A percentile compares a stretch with the other conserved stretches of the same genome.
phyloP scores from a whole-genome alignment of 345 rosid genomes.

The Gossypium rotundifolium region DNA sequence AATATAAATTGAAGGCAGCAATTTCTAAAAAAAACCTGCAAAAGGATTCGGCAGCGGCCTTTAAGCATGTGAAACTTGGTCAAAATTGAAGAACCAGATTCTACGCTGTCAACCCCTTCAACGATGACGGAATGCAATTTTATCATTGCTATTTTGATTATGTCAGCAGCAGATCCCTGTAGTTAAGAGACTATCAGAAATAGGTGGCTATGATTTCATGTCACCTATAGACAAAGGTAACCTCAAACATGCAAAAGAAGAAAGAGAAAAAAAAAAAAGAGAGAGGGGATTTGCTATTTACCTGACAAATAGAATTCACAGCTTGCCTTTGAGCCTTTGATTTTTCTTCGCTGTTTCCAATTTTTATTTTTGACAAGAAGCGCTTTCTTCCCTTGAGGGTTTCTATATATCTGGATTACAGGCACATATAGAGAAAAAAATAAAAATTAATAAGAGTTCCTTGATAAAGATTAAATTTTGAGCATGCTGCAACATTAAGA shows the following conservation, averaged over 20 bases:
- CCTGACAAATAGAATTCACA: conserved; percentile 97
- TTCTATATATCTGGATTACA: conserved; percentile 64
- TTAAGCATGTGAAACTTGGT: conserved; percentile 57
- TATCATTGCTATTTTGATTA: conserved; percentile 93
- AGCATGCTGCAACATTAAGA: not conserved
- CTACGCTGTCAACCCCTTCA: conserved; percentile 37
- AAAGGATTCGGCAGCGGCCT: conserved; percentile 71
- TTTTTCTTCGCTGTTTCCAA: conserved; percentile 73
- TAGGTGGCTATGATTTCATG: not conserved
- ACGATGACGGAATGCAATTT: conserved; percentile 53
- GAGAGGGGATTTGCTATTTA: conserved; percentile 14
- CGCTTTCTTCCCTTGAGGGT: conserved; percentile 91
- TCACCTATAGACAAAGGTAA: not conserved
- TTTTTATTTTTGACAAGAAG: conserved; percentile 85
- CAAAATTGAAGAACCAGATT: conserved; percentile 33
- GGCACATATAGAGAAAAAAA: not conserved
- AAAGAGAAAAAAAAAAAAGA: not conserved
- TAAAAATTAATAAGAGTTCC: not conserved
- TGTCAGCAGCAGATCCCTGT: conserved; percentile 97
- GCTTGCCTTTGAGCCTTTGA: conserved; percentile 97
- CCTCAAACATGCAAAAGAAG: not conserved
- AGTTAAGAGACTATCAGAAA: conserved; percentile 20
- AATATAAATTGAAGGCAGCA: not conserved
- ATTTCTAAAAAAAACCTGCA: conserved; percentile 53
- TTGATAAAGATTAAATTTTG: not conserved